These are phyloP conservation scores for Colletotrichum sp. DNA, from an alignment of 2,329 filamentous ascomycete genomes.

Conservation along the genomic window DNA sequence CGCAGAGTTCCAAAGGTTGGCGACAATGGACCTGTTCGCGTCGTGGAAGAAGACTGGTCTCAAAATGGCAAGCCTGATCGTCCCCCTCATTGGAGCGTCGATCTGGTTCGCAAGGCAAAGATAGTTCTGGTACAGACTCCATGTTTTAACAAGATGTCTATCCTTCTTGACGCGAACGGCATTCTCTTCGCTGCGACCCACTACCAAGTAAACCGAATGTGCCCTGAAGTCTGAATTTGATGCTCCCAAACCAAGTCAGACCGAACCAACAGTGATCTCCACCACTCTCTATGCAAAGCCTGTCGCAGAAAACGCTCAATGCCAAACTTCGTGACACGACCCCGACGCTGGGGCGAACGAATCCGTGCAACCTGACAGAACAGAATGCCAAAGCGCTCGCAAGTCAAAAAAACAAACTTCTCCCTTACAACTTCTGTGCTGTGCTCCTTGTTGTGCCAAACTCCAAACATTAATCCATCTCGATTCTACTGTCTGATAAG, in stretches of 20 bases:
- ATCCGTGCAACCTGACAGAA: not conserved
- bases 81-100: not conserved
- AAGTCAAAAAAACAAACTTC: not conserved
- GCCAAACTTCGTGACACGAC: not conserved
- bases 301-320: not conserved
- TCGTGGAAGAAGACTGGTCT: not conserved
- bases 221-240: not conserved
- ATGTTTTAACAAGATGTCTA: not conserved
- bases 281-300: not conserved
- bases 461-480: not conserved
- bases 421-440: not conserved
- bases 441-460: not conserved
- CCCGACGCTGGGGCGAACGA: not conserved
- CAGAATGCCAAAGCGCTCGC: not conserved
- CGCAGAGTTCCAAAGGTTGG: conserved; percentile 28
- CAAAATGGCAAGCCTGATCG: not conserved
- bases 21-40: not conserved
- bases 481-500: not conserved
- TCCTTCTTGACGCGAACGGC: not conserved
- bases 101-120: not conserved
- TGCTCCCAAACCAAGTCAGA: not conserved
- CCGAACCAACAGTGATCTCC: not conserved
- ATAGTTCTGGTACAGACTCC: not conserved
- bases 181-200: not conserved
- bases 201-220: not conserved